These are phyloP conservation scores for Wallacemonas sp. DNA, from an alignment of 208 protist species.

Conservation along the genomic window DNA sequence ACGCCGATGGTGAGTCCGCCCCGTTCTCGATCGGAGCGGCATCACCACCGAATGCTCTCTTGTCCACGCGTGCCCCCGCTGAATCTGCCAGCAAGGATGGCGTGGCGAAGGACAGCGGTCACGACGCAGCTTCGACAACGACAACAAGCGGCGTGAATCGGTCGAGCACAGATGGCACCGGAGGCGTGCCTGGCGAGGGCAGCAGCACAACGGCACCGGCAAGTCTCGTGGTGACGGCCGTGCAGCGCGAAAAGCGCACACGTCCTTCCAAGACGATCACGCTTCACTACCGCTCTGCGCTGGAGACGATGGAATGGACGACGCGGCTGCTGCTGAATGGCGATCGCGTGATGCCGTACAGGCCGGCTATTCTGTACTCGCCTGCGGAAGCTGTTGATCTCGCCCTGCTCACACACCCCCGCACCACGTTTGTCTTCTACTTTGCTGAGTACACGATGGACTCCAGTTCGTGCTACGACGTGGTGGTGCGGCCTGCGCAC, in stretches of 20 bases:
- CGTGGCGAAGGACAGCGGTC: too few species aligned
- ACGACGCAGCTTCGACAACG: too few species aligned
- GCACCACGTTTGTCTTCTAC: constrained; percentile 88
- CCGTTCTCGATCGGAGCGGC: not conserved
- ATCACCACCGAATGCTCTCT: not conserved
- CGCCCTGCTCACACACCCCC: constrained; percentile 64
- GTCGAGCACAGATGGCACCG: not conserved
- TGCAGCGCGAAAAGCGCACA: constrained; percentile 18
- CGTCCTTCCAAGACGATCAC: constrained; percentile 37
- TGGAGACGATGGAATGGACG: constrained; percentile 78
- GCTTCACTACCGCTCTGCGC: constrained; percentile 49
- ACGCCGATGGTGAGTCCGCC: too few species aligned
- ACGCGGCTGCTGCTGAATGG: constrained; percentile 52
- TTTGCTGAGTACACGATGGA: constrained; percentile 83
- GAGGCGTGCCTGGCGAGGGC: not conserved
- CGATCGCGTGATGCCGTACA: constrained; percentile 20
- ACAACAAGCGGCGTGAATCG: too few species aligned
- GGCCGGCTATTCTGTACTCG: constrained; percentile 54
- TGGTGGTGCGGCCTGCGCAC: constrained; percentile 70
- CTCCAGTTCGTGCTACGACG: constrained; percentile 57
- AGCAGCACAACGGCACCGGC: too few species aligned
- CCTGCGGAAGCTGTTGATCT: constrained; percentile 82
- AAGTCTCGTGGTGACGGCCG: constrained; percentile 10
- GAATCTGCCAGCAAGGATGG: too few species aligned
- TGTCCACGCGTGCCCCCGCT: too few species aligned